These are phyloP conservation scores for Triticum turgidum DNA, from an alignment of 176 grass and related monocot species.

Conservation along the genomic window DNA sequence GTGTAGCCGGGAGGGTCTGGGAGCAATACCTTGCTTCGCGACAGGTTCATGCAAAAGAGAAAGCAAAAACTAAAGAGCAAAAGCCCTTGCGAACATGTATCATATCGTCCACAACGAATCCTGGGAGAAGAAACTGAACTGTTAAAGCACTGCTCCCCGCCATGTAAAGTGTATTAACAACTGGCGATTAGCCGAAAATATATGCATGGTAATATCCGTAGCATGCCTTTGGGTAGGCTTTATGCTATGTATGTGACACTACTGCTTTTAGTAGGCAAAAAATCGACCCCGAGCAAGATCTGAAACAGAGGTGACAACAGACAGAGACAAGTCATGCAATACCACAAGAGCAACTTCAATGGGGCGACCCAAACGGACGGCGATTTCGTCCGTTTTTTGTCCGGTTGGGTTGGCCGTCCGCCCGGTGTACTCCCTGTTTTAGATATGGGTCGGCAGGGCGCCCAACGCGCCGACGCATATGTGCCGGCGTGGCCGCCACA, in stretches of 20 bases:
- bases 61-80: conserved; percentile 29
- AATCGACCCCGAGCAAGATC: not conserved
- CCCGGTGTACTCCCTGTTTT: too few relatives aligned
- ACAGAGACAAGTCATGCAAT: not conserved
- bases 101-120: conserved; percentile 22
- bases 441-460: too few relatives aligned
- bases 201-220: too few relatives aligned
- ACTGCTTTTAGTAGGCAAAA: not conserved
- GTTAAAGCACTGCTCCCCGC: not conserved
- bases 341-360: too few relatives aligned
- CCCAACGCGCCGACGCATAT: too few relatives aligned
- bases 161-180: not conserved
- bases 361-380: too few relatives aligned
- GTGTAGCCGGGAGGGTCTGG: not conserved
- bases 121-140: not conserved
- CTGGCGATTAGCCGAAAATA: not conserved
- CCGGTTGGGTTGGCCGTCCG: too few relatives aligned
- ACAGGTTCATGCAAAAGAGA: conserved; percentile 26
- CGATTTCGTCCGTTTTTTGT: too few relatives aligned
- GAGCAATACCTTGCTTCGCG: conserved; percentile 41
- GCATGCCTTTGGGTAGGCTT: too few relatives aligned
- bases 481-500: too few relatives aligned
- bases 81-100: conserved; percentile 26
- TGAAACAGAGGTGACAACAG: not conserved
- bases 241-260: not conserved